Percentiles rank a stretch among this genome's conserved stretches.
Conservation (phyloP, 2,329 filamentous ascomycete genomes). For the Diplodia scrobiculata region DNA sequence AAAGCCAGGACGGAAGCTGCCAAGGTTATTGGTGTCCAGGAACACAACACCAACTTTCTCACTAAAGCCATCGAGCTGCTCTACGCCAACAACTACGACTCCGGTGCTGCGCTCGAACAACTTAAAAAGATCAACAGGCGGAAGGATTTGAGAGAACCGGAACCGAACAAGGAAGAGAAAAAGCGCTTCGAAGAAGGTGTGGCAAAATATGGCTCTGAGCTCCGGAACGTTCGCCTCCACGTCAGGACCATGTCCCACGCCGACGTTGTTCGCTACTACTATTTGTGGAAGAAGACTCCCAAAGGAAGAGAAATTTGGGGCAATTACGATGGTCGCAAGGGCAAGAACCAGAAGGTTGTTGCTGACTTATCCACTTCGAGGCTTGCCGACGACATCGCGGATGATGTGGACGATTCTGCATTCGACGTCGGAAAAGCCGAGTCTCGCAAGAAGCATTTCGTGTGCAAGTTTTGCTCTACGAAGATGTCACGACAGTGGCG, state of each 20-base stretch:
- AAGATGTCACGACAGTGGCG: constrained; percentile 86
- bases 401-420: constrained; percentile 91
- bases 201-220: constrained; percentile 85
- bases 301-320: constrained; percentile 88
- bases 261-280: constrained; percentile 88
- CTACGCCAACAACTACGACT: constrained; percentile 70
- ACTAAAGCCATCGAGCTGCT: constrained; percentile 79
- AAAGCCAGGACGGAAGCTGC: constrained; percentile 64
- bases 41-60: constrained; percentile 80
- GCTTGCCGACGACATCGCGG: constrained; percentile 86
- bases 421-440: constrained; percentile 86
- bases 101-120: constrained; percentile 68
- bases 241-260: constrained; percentile 79
- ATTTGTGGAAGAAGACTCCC: constrained; percentile 95
- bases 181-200: constrained; percentile 94
- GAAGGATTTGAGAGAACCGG: constrained; percentile 79
- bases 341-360: constrained; percentile 76
- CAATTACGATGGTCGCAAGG: constrained; percentile 80
- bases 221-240: constrained; percentile 78
- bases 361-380: constrained; percentile 64
- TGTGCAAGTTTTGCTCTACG: constrained; percentile 89
- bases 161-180: constrained; percentile 73
- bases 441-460: constrained; percentile 77
- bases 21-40: constrained; percentile 66
- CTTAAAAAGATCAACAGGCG: constrained; percentile 68